Conservation (phyloP, 75 land plant species). For the Chamaecyparis obtusa region DNA sequence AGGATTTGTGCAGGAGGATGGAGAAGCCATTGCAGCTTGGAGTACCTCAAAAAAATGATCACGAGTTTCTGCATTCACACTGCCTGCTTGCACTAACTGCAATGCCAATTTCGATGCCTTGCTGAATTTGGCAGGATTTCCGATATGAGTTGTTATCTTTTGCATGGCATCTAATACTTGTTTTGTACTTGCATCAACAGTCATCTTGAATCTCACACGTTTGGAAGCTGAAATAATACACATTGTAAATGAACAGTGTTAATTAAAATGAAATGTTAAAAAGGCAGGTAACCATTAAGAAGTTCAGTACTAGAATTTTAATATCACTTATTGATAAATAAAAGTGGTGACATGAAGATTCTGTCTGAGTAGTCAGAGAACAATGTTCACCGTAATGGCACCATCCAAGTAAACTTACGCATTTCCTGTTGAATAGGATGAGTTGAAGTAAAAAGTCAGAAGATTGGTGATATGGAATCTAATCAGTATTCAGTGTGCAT, state of each 20-base stretch:
- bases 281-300: neutral
- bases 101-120: slow-evolving; percentile 92
- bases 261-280: neutral
- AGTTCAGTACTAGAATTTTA: neutral
- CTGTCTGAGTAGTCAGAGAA: neutral
- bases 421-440: neutral
- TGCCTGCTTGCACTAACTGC: slow-evolving; percentile 79
- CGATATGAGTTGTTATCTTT: slow-evolving; percentile 86
- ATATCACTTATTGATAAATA: neutral
- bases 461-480: neutral
- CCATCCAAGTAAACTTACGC: neutral
- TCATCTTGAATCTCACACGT: slow-evolving; percentile 77
- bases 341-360: neutral
- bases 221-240: slow-evolving; percentile 31
- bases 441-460: neutral
- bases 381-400: neutral
- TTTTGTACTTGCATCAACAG: slow-evolving; percentile 60
- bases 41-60: slow-evolving; percentile 71
- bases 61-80: slow-evolving; percentile 61
- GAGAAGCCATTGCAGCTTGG: slow-evolving; percentile 74
- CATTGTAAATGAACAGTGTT: neutral
- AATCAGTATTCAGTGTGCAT: neutral
- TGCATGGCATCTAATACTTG: slow-evolving; percentile 89
- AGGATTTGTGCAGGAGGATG: slow-evolving; percentile 55
- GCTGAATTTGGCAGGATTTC: slow-evolving; percentile 65